phyloP scores from a whole-genome alignment of 169 alveolate genomes.

The Cryptosporidium canis region DNA sequence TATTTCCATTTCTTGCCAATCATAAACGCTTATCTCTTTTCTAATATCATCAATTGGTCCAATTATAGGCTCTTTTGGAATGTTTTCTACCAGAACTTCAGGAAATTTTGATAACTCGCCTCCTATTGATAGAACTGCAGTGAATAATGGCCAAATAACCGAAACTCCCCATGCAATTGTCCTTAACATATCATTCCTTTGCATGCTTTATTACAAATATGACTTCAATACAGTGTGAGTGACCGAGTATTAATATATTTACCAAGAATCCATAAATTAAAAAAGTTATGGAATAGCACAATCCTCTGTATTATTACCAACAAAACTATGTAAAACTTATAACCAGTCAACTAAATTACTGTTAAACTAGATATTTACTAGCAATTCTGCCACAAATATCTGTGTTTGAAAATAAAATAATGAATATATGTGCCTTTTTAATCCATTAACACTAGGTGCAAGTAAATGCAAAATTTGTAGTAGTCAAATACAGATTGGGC shows the following conservation, averaged over 20 bases:
- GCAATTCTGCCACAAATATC: background rate
- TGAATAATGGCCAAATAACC: background rate
- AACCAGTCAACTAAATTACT: too few species aligned
- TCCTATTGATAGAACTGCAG: background rate
- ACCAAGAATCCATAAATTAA: too few species aligned
- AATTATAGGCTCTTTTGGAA: background rate
- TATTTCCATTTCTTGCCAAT: background rate
- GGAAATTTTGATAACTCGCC: background rate
- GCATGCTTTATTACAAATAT: background rate
- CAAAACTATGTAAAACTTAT: too few species aligned
- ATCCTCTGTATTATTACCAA: too few species aligned
- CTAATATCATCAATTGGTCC: background rate
- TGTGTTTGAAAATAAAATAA: background rate
- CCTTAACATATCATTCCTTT: background rate
- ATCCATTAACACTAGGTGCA: background rate
- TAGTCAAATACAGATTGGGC: constrained; percentile 40
- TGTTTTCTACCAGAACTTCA: background rate
- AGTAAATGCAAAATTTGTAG: background rate
- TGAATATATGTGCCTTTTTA: background rate
- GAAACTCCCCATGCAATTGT: background rate
- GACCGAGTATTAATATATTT: too few species aligned
- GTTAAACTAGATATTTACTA: too few species aligned
- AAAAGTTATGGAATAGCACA: too few species aligned
- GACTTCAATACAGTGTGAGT: background rate
- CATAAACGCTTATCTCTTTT: background rate